Evolutionary conservation across 169 alveolate genomes (phyloP), one percentile per base, ranked within the genome.

Genomic region (Cyclospora cayetanensis): DNA sequence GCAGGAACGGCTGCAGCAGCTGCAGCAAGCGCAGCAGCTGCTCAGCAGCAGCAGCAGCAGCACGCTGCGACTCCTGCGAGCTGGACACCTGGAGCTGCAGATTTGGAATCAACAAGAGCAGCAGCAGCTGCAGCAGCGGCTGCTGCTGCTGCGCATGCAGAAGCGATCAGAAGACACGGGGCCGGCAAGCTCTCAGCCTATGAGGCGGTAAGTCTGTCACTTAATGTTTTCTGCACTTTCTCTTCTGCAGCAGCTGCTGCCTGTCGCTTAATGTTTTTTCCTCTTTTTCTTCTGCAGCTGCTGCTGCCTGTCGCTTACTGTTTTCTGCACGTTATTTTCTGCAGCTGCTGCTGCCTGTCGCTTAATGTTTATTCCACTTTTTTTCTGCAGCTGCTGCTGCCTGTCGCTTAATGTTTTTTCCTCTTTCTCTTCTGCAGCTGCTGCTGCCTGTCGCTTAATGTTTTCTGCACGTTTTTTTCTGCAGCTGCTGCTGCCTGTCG

Each of bases 201-300:
- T 70, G 83, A 70, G 11, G 83, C 83, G 83, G 83, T 70, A 27
- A 70, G 83, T 46, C 22, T n/a, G n/a, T n/a, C n/a, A n/a, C n/a
- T n/a, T n/a, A n/a, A n/a, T n/a, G n/a, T n/a, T n/a, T n/a, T n/a
- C n/a, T n/a, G n/a, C n/a, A n/a, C n/a, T n/a, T n/a, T n/a, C n/a
- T n/a, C 31, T 65, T 35, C 27, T 70, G 83, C 52, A 35, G 52
- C 0, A 35, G 83, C 83, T 70, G 83, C 83, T 70, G 83, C 83
- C 55, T 7, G 15, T 15, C 22, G 55, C 55, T 7, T 46, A 15
- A 7, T 46, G 55, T 46, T 46, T 46, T 7, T 15, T 7, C 55
- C 7, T 7, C 55, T 7, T 46, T 46, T 15, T 46, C 22, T 7
- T n/a, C 0, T 70, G 83, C 4, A 35, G 53, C 41, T 65, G 34